Conservation (phyloP, 2,329 filamentous ascomycete species). For the Arthrobotrys sinensis region DNA sequence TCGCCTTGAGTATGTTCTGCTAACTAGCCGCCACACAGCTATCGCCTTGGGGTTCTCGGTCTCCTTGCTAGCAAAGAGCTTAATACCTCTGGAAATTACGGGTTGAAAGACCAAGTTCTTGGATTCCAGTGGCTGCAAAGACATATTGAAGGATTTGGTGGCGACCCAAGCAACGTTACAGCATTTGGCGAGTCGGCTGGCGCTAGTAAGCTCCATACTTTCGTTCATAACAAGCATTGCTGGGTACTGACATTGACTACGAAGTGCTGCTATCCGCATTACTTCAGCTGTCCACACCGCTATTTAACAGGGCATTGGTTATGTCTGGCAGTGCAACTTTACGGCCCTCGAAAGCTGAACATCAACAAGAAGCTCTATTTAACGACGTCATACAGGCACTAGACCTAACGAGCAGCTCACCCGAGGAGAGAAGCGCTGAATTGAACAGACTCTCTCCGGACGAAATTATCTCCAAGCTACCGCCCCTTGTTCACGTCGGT, state of each 20-base stretch:
- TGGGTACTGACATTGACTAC: not conserved
- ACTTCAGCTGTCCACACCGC: constrained; percentile 35
- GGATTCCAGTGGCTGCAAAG: constrained; percentile 71
- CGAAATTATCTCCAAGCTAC: constrained; percentile 38
- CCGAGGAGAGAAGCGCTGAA: not conserved
- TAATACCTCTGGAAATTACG: constrained; percentile 70
- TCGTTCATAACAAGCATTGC: not conserved
- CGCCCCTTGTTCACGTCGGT: constrained; percentile 45
- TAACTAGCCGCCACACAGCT: constrained; percentile 53
- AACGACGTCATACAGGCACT: constrained; percentile 30
- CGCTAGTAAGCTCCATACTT: constrained; percentile 32
- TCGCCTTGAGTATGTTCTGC: not conserved
- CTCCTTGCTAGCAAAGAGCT: constrained; percentile 65
- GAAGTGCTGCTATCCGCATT: constrained; percentile 49
- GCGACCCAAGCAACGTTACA: constrained; percentile 36
- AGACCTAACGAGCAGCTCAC: not conserved
- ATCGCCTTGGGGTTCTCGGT: constrained; percentile 45
- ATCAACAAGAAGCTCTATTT: constrained; percentile 43
- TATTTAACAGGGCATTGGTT: constrained; percentile 44
- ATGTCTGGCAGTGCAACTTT: constrained; percentile 55
- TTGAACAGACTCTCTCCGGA: not conserved
- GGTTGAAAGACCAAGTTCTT: constrained; percentile 71
- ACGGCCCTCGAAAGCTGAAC: constrained; percentile 40
- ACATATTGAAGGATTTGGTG: constrained; percentile 47
- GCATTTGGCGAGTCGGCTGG: constrained; percentile 51